Base-by-base conservation (phyloP, 306 rosid genomes). In the Ceratonia siliqua region DNA sequence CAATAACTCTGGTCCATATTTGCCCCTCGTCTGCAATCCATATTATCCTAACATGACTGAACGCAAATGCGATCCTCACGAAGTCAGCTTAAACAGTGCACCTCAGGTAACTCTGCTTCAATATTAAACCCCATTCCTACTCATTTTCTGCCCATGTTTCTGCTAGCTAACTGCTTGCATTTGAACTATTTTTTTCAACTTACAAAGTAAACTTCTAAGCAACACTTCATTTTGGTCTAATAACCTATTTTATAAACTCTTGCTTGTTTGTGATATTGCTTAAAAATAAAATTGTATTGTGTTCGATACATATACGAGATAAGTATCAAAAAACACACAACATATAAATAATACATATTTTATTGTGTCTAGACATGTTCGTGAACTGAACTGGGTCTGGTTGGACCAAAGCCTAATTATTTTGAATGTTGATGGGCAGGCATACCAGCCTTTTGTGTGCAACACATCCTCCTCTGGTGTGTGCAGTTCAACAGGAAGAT, bases 11-110 rank as follows among this genome's bases (percentile, higher is more conserved):
- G 93, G 86, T 43, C 85, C 89, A 4, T 2, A 4, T 10, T 49
- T 86, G 56, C 93, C 89, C 43, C 17, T 59, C 25, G 77, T 89
- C 35, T 89, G 93, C 61, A 86, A 73, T 72, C 91, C 91, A 7
- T 76, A 68, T 33, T 0, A 59, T 14, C 53, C 71, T 27, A 25
- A 89, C 64, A 66, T 71, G 5, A 78, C 82, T 8, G 87, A 67
- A 7, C 70, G 87, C 5, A 13, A 15, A 53, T 88, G 93, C 59
- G 64, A 20, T 9, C 6, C 70, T 2, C 27, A 10, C 18, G 87
- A 88, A 82, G 39, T 78, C 1, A 25, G n/a, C 5, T 70, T 84
- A 35, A 15, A 2, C 18, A 74, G 76, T 75, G 85, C 89, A 48
- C 25, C 75, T 12, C 43, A 46, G 76, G 93, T 86, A 80, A 82